Percentiles rank a stretch among this genome's conserved stretches.
phyloP scores from a whole-genome alignment of 225 moss, liverwort and hornwort genomes.

The Polytrichum formosum region DNA sequence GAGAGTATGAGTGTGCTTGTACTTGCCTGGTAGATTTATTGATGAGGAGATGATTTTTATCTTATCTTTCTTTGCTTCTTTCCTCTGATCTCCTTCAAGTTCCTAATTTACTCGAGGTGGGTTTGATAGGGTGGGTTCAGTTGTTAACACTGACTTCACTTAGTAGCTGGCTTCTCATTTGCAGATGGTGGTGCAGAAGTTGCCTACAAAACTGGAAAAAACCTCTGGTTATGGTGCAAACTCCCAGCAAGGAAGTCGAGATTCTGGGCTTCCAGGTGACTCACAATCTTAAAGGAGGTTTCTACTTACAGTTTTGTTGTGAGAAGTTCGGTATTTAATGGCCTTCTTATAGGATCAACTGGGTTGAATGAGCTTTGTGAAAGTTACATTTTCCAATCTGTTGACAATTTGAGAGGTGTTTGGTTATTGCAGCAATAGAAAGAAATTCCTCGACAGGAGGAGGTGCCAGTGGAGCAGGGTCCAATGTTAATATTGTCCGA shows the following conservation, averaged over 20 bases:
- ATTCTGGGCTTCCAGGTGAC: conserved; percentile 45
- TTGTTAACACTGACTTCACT: not conserved
- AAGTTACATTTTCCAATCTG: not conserved
- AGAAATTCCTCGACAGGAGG: conserved; percentile 45
- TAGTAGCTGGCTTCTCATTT: not conserved
- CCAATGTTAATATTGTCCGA: conserved; percentile 49
- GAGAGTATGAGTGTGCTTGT: no score
- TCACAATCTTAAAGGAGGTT: not conserved
- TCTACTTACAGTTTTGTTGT: no score
- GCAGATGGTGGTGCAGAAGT: conserved; percentile 53
- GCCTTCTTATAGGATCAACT: no score
- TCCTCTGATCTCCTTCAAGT: not conserved
- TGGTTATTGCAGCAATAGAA: conserved; percentile 33
- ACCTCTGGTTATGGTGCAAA: conserved; percentile 27
- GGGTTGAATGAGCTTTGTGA: not conserved
- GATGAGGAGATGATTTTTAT: no score
- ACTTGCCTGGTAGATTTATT: no score
- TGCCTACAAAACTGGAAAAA: conserved; percentile 65
- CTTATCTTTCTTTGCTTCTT: not conserved
- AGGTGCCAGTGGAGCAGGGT: conserved; percentile 32
- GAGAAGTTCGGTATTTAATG: no score
- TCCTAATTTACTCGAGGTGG: not conserved
- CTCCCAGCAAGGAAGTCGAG: conserved; percentile 45
- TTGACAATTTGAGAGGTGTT: not conserved
- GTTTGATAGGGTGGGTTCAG: not conserved